A percentile compares a stretch with the other conserved stretches of the same genome.
Conservation (phyloP, 1,139 yeast genomes). For the Yamadazyma trypodendri region DNA sequence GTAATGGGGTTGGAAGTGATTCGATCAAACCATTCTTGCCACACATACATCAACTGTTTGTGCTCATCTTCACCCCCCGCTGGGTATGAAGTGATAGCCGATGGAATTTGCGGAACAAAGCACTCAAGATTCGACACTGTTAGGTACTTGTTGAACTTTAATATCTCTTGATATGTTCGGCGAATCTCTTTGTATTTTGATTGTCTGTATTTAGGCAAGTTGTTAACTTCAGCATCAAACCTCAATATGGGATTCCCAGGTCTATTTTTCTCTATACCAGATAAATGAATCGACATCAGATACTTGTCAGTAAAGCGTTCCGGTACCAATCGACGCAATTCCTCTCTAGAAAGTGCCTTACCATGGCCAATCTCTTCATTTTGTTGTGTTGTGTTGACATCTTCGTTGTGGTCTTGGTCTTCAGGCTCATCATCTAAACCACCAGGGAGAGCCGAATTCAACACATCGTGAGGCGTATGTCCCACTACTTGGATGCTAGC, state of each 20-base stretch:
- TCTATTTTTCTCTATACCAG: conserved; percentile 39
- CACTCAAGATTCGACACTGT: conserved; percentile 85
- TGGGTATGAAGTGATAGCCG: conserved; percentile 73
- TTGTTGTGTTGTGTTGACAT: conserved; percentile 6
- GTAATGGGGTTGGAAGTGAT: conserved; percentile 73
- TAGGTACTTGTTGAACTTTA: conserved; percentile 73
- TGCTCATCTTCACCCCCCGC: conserved; percentile 81
- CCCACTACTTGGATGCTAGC: conserved; percentile 3
- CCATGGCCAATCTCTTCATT: background rate
- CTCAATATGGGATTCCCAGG: conserved; percentile 45
- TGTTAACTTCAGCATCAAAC: conserved; percentile 41
- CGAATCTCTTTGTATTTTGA: conserved; percentile 69
- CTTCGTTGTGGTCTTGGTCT: background rate
- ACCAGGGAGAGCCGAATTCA: conserved; percentile 5
- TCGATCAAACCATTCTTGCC: conserved; percentile 88
- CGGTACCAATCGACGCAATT: conserved; percentile 47
- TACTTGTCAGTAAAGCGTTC: conserved; percentile 46
- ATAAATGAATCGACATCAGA: conserved; percentile 27
- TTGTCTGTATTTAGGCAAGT: conserved; percentile 76
- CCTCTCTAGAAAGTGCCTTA: conserved; percentile 31
- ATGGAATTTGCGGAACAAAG: conserved; percentile 87
- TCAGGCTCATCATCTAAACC: background rate
- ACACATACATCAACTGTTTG: conserved; percentile 50
- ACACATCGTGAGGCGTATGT: conserved; percentile 5
- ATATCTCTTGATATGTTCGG: conserved; percentile 77